These are phyloP conservation scores for Aegle marmelos DNA, from an alignment of 345 rosid genomes.

Conservation along the genomic window DNA sequence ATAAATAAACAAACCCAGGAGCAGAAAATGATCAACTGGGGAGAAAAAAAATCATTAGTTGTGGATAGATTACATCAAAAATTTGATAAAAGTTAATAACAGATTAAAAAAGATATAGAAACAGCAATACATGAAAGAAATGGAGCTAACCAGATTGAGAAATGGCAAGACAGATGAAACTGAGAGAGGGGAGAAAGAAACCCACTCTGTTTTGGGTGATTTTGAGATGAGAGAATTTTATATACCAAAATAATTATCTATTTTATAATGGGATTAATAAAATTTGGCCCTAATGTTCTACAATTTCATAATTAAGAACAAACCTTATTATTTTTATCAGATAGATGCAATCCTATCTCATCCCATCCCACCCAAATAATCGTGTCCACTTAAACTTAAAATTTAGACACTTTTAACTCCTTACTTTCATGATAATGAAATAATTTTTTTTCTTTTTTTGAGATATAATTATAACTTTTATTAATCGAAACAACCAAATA, in stretches of 20 bases:
- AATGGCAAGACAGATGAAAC: slow-evolving; percentile 30
- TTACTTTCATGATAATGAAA: not conserved
- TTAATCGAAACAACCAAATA: no score
- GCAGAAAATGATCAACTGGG: not conserved
- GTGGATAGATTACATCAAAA: not conserved
- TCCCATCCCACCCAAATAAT: not conserved
- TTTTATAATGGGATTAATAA: no score
- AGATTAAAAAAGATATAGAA: not conserved
- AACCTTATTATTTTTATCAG: no score
- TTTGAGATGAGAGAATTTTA: slow-evolving; percentile 16
- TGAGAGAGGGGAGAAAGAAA: slow-evolving; percentile 20
- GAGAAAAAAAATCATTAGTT: no score
- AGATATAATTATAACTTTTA: no score
- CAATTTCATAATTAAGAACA: not conserved
- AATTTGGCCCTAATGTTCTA: not conserved
- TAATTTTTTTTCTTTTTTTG: no score
- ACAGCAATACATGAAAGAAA: not conserved
- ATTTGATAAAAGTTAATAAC: not conserved
- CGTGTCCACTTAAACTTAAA: not conserved
- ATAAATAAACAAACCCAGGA: not conserved
- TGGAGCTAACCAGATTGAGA: slow-evolving; percentile 36
- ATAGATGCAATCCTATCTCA: not conserved
- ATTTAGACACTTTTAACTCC: not conserved
- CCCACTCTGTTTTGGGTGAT: slow-evolving; percentile 23
- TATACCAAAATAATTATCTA: not conserved